Base-by-base conservation (phyloP, 139 green algal genomes). In the Pleodorina starrii region DNA sequence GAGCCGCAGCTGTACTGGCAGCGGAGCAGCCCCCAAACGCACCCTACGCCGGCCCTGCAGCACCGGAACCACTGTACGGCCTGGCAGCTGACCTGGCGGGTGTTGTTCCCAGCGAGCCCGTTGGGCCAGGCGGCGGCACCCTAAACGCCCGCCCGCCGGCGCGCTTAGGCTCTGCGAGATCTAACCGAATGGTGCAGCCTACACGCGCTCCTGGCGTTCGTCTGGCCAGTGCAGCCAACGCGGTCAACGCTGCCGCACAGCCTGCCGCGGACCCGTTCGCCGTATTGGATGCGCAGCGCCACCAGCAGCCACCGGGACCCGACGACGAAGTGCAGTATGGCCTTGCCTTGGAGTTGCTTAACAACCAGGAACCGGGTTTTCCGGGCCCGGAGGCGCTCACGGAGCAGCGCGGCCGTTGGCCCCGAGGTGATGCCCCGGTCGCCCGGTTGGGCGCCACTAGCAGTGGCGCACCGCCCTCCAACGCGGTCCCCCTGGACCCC, bases 261-360 rank as follows among this genome's bases (percentile, higher is more conserved):
- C 32, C 29, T 27, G 76, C 50, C 9, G 50, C 54, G 48, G 57
- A 75, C 57, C 79, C 54, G 11, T 86, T 86, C 59, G 29, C 35
- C 38, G 29, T 75, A 7, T 29, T 40, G 2, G 60, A 87, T 7
- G 16, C 60, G 42, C 60, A 42, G 42, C n/a, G 35, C 9, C 29
- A 57, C 0, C 60, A 5, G 17, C 42, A 27, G 21, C 60, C 48
- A 4, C 21, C 38, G 0, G 42, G 29, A 0, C 60, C 25, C 78
- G n/a, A 35, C 44, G 82, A 44, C 21, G 82, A 79, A 44, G 35
- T 38, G 32, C 82, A 71, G 17, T 88, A 88, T 63, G 82, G 82
- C n/a, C 68, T 88, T n/a, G 82, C 82, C 0, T 44, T 88, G 32
- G 82, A 88, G 32, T 63, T 88, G 12, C 44, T 88, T 4, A 32